Conservation (phyloP, 345 rosid genomes). For the Arabidopsis suecica region DNA sequence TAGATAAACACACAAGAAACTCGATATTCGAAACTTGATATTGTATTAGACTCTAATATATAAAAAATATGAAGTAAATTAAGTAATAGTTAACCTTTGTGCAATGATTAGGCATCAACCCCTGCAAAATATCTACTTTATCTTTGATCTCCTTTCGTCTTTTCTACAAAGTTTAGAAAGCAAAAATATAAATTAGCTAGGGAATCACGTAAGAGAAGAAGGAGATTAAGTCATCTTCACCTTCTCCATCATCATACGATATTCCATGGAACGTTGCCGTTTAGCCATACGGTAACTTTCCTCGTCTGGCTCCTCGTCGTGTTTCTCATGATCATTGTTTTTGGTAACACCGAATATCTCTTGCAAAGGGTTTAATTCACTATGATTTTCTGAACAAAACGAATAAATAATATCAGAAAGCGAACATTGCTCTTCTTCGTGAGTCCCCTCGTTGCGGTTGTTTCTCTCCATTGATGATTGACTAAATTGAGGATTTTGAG, state of each 20-base stretch:
- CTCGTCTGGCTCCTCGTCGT: neutral
- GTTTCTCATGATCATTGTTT: neutral
- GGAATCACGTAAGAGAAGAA: constrained; percentile 8
- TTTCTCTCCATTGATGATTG: constrained; percentile 27
- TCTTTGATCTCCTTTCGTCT: constrained; percentile 30
- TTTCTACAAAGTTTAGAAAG: constrained; percentile 26
- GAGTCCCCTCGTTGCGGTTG: neutral
- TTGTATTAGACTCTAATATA: neutral
- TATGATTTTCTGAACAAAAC: constrained; percentile 4
- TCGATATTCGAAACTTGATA: neutral
- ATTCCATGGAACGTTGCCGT: constrained; percentile 27
- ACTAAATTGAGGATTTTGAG: neutral
- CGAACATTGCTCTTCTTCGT: constrained; percentile 14
- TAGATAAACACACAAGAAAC: constrained; percentile 1
- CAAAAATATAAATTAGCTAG: constrained; percentile 6
- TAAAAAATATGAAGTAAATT: neutral
- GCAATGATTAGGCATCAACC: constrained; percentile 17
- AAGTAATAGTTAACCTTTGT: constrained; percentile 18
- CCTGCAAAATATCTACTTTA: constrained; percentile 32
- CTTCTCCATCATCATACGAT: constrained; percentile 37
- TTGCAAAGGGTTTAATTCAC: constrained; percentile 36
- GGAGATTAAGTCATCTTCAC: constrained; percentile 12
- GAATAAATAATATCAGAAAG: neutral
- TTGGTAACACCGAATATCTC: constrained; percentile 28
- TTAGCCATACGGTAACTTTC: neutral